Evolutionary conservation across 2,329 filamentous ascomycete genomes (phyloP).

Genomic region (Colletotrichum acutatum): DNA sequence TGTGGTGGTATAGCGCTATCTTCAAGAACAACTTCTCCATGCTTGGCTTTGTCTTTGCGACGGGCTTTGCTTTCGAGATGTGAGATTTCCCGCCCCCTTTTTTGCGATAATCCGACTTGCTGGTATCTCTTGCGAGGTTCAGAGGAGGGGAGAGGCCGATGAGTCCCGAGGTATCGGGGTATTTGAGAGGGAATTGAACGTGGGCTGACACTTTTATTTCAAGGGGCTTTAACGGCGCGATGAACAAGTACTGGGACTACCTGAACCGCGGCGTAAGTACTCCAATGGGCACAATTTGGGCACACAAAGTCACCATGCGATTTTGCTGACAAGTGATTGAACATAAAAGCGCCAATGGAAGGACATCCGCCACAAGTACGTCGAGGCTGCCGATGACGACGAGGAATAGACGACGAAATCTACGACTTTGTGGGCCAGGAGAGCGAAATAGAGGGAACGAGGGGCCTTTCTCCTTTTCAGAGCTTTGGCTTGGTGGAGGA

Average conservation of each 20-base stretch:
- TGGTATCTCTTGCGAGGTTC: not conserved
- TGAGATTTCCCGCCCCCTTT: conserved; percentile 59
- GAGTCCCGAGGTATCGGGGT: not conserved
- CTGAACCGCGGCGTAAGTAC: conserved; percentile 89
- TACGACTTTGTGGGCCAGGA: conserved; percentile 35
- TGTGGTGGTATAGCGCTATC: conserved; percentile 69
- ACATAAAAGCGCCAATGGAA: conserved; percentile 93
- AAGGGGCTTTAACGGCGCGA: conserved; percentile 84
- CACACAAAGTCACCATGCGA: too few relatives aligned
- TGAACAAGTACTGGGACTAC: conserved; percentile 90
- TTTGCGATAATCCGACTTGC: not conserved
- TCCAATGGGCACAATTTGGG: not conserved
- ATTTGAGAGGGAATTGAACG: not conserved
- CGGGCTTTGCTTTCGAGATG: conserved; percentile 94
- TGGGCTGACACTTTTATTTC: conserved; percentile 32
- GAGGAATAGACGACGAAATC: conserved; percentile 62
- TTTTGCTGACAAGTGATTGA: conserved; percentile 43
- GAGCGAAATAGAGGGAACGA: not conserved
- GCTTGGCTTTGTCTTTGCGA: conserved; percentile 85
- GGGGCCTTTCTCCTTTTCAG: not conserved
- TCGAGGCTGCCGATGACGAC: conserved; percentile 73
- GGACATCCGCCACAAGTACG: conserved; percentile 93
- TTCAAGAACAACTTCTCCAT: conserved; percentile 91
- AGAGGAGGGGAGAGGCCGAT: not conserved
- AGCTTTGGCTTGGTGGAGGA: conserved; percentile 11